A percentile compares a stretch with the other conserved stretches of the same genome.
phyloP scores from a whole-genome alignment of 2,329 filamentous ascomycete genomes.

The Aspergillus fructus region DNA sequence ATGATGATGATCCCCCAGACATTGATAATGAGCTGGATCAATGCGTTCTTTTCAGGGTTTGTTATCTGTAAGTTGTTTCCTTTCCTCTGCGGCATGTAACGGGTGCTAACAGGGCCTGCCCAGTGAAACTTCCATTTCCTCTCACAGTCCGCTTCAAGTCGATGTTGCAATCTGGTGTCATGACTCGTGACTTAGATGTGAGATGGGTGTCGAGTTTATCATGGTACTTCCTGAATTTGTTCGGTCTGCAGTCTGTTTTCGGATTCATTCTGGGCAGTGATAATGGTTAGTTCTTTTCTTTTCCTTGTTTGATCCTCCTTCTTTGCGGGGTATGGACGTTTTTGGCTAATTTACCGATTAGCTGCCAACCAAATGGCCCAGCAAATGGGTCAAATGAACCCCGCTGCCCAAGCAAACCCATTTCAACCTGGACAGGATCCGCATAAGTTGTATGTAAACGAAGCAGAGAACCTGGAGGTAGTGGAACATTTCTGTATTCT shows the following conservation, averaged over 20 bases:
- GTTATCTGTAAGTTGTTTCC: slow-evolving; percentile 73
- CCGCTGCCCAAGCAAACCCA: slow-evolving; percentile 65
- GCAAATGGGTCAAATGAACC: slow-evolving; percentile 74
- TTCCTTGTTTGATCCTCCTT: not conserved
- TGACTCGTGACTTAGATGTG: slow-evolving; percentile 92
- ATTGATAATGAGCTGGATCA: slow-evolving; percentile 99
- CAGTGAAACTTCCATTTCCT: slow-evolving; percentile 95
- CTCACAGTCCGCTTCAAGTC: slow-evolving; percentile 99
- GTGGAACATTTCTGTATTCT: slow-evolving; percentile 91
- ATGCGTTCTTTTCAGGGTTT: slow-evolving; percentile 97
- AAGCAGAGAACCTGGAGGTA: slow-evolving; percentile 94
- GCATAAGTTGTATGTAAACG: slow-evolving; percentile 88
- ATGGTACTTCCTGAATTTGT: slow-evolving; percentile 98
- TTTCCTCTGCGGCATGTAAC: not conserved
- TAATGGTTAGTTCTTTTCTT: slow-evolving; percentile 67
- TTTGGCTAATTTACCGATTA: slow-evolving; percentile 37
- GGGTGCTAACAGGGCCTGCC: slow-evolving; percentile 13
- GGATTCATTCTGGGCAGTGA: slow-evolving; percentile 95
- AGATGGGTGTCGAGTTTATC: slow-evolving; percentile 98
- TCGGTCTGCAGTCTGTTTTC: slow-evolving; percentile 94
- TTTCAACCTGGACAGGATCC: slow-evolving; percentile 92
- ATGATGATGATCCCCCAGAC: slow-evolving; percentile 99
- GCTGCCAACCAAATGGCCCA: slow-evolving; percentile 89
- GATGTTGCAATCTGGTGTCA: slow-evolving; percentile 96
- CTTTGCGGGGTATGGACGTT: too few species aligned